Conservation (phyloP, 106 monocot species). For the Phalaenopsis aphrodite region DNA sequence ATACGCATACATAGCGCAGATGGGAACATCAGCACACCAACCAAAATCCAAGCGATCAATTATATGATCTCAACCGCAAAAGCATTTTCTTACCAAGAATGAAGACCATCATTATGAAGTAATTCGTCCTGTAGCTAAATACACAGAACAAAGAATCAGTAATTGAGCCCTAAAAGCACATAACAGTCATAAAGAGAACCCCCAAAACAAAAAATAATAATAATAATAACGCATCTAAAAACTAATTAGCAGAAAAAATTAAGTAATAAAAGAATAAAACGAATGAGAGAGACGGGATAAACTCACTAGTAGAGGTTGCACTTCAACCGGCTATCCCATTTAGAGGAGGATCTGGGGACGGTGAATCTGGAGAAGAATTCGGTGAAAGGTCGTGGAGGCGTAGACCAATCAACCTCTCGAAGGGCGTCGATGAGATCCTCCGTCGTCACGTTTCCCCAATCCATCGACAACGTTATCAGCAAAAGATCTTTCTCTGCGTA, state of each 20-base stretch:
- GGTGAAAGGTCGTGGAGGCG: slow-evolving; percentile 74
- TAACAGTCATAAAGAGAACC: background rate
- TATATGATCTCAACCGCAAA: background rate
- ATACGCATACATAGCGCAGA: background rate
- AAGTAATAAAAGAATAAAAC: background rate
- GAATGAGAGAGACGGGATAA: background rate
- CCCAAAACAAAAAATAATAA: background rate
- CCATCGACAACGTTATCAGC: slow-evolving; percentile 32
- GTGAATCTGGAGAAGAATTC: slow-evolving; percentile 96
- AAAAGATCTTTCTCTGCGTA: background rate
- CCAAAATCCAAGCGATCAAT: background rate
- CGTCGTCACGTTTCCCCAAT: slow-evolving; percentile 94
- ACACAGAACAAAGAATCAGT: background rate
- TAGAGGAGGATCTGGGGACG: slow-evolving; percentile 73
- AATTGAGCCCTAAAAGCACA: background rate
- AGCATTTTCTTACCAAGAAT: slow-evolving; percentile 6
- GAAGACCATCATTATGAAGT: slow-evolving; percentile 16
- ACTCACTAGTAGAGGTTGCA: slow-evolving; percentile 96
- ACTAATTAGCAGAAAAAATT: background rate
- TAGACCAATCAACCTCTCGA: slow-evolving; percentile 88
- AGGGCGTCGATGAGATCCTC: slow-evolving; percentile 93
- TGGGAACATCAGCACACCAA: background rate
- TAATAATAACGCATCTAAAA: background rate
- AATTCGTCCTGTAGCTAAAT: slow-evolving; percentile 19
- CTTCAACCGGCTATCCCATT: slow-evolving; percentile 90